Base-by-base conservation (phyloP, 2,329 filamentous ascomycete genomes). In the Fusarium nygamai region DNA sequence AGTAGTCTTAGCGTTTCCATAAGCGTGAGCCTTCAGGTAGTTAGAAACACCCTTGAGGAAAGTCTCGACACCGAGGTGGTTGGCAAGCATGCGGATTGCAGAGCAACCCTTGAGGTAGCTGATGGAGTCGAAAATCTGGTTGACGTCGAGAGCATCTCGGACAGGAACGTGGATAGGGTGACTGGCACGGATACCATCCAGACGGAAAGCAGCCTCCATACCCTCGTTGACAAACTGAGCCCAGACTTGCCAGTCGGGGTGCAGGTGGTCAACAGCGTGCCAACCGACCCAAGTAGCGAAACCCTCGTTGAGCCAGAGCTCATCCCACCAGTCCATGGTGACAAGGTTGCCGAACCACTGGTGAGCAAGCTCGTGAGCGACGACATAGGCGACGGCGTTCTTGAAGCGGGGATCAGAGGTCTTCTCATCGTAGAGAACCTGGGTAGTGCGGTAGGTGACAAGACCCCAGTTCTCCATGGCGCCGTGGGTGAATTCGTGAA, bases 251-350 rank as follows among this genome's bases (percentile, higher is more conserved):
- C 96, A 98, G 76, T 98, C 96, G 7, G 96, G 96, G 83, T 98
- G 94, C 63, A 98, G 90, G 81, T 97, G 90, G 81, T 98, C 94
- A 67, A 95, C 91, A 16, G 95, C 95, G 70, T 95, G 89, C 96
- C 96, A 99, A 60, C 96, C 96, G 48, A 98, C 96, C 96, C 96
- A 98, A 7, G 96, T 99, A 47, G 96, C 96, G 81, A 99, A 99
- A 19, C 95, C 95, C 84, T 98, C 96, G 80, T 97, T 97, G 60
- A 97, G 88, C 95, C 95, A 98, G 46, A 96, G 89, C 85, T 97
- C 93, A 80, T 92, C 94, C 94, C 94, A 96, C 94, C 95, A 98
- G 82, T 97, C 94, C 95, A 98, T 98, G 11, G 95, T 98, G 48
- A 97, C 95, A 17, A 98, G 89, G 82, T 98, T 97, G 43, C 95